A percentile compares a stretch with the other conserved stretches of the same genome.
These are phyloP conservation scores for Metarhizium sp. DNA, from an alignment of 2,329 filamentous ascomycete species.

Conservation along the genomic window DNA sequence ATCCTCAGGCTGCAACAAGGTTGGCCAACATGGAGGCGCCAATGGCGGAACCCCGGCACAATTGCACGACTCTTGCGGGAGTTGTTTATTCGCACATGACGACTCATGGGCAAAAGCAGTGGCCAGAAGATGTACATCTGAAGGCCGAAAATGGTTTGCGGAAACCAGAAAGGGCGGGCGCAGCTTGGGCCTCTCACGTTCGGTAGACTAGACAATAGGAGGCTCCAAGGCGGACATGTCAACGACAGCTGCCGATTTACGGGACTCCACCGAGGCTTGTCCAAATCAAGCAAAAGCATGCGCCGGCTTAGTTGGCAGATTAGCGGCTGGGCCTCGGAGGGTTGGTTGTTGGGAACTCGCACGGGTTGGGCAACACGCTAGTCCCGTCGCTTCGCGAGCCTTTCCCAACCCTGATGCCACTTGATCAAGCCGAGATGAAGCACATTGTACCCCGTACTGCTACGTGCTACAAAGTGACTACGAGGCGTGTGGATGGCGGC, in stretches of 20 bases:
- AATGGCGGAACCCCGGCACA: no score
- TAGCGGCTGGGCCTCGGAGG: background rate
- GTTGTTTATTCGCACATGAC: no score
- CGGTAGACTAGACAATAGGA: background rate
- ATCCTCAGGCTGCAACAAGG: no score
- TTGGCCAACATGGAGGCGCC: no score
- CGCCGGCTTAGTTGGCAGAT: background rate
- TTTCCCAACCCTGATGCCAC: background rate
- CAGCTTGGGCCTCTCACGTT: no score
- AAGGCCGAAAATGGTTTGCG: no score
- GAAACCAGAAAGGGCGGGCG: no score
- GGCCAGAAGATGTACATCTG: no score
- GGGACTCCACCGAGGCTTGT: background rate
- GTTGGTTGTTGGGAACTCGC: background rate
- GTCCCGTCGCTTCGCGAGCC: background rate
- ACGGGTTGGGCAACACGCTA: background rate
- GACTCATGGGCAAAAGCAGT: no score
- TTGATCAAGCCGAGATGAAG: background rate
- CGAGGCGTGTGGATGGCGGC: background rate
- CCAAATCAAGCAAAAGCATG: background rate
- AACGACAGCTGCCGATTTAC: background rate
- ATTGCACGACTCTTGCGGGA: no score
- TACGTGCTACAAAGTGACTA: background rate
- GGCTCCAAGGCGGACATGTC: background rate
- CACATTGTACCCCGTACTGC: no score